Percentiles rank a stretch among this genome's conserved stretches.
Evolutionary conservation across 306 rosid genomes (phyloP).

Genomic region (Carpinus viminea): DNA sequence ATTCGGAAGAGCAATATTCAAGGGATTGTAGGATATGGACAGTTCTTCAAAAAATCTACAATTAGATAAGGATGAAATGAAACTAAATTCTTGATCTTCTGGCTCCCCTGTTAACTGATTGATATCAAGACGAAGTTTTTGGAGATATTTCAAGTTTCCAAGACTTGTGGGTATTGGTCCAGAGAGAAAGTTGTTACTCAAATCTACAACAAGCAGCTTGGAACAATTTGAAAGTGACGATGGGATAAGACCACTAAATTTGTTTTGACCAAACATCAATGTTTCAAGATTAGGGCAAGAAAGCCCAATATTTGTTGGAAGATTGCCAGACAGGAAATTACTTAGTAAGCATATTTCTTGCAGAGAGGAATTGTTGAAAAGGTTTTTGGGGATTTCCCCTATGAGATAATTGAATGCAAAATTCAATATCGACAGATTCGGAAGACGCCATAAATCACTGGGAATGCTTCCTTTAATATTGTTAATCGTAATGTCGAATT

Average conservation of each 20-base stretch:
- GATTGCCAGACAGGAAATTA: neutral
- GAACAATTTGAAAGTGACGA: slow-evolving; percentile 1
- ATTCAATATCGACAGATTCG: neutral
- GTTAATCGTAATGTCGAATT: fast-evolving
- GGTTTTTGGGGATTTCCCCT: neutral
- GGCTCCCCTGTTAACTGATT: neutral
- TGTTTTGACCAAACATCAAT: neutral
- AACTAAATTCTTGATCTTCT: neutral
- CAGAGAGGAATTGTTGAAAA: neutral
- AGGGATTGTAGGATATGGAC: neutral
- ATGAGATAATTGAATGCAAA: neutral
- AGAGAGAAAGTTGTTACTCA: neutral
- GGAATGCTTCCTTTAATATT: neutral
- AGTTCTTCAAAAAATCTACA: neutral
- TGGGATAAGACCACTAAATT: neutral
- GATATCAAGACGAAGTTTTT: neutral
- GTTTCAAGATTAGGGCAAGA: neutral
- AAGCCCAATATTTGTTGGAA: neutral
- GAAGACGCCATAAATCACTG: neutral
- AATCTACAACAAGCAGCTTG: neutral
- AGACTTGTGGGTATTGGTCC: neutral
- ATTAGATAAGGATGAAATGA: neutral
- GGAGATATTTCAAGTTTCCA: neutral
- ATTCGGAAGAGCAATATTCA: neutral
- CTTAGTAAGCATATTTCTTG: fast-evolving